A percentile compares a stretch with the other conserved stretches of the same genome.
phyloP scores from a whole-genome alignment of 345 rosid genomes.

The Lepidium aucheri region DNA sequence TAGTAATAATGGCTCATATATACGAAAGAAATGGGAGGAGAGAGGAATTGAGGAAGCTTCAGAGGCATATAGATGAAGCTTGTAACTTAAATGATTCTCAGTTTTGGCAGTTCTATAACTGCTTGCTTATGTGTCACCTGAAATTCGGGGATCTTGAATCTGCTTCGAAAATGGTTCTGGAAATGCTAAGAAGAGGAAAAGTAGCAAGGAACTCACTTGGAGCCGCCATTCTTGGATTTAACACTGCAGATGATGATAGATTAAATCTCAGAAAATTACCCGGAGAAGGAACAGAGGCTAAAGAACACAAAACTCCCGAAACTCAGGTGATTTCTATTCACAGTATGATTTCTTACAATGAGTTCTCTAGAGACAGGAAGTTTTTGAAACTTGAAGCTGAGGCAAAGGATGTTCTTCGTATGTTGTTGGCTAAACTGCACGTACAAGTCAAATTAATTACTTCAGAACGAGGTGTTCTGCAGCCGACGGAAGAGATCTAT shows the following conservation, averaged over 20 bases:
- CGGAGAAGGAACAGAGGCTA: conserved; percentile 10
- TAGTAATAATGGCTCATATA: conserved; percentile 69
- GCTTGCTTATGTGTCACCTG: conserved; percentile 69
- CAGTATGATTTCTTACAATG: conserved; percentile 39
- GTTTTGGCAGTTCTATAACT: conserved; percentile 69
- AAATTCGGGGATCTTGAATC: conserved; percentile 81
- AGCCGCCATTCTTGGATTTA: conserved; percentile 35
- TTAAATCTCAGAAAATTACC: conserved; percentile 16
- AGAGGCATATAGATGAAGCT: conserved; percentile 77
- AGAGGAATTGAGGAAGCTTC: conserved; percentile 76
- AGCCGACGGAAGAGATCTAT: conserved; percentile 62
- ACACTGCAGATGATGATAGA: conserved; percentile 17
- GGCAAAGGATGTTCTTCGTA: conserved; percentile 46
- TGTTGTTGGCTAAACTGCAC: conserved; percentile 48
- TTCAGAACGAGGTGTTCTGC: conserved; percentile 67
- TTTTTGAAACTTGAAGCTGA: conserved; percentile 55
- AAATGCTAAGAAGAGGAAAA: conserved; percentile 76
- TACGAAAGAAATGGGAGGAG: conserved; percentile 85
- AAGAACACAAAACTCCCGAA: conserved; percentile 11
- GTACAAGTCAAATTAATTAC: conserved; percentile 54
- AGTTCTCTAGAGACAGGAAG: conserved; percentile 45
- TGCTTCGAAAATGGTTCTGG: conserved; percentile 77
- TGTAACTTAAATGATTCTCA: conserved; percentile 53
- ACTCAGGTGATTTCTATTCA: neutral
- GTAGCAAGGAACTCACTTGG: conserved; percentile 72